Conservation (phyloP, 345 rosid species). For the Eucalyptus melliodora region DNA sequence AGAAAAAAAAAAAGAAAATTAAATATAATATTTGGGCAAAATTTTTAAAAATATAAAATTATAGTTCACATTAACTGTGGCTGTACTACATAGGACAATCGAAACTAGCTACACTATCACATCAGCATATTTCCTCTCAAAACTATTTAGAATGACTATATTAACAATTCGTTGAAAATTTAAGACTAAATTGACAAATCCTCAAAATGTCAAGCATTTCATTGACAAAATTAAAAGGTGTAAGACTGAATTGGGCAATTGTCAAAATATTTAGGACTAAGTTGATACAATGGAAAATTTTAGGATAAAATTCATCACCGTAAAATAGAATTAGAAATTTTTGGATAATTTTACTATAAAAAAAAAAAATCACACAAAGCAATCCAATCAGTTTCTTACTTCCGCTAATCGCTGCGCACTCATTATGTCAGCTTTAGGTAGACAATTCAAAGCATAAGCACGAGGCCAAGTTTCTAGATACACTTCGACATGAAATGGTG, state of each 20-base stretch:
- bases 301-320: background rate
- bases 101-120: accelerated
- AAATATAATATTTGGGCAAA: background rate
- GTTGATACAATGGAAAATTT: accelerated
- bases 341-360: background rate
- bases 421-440: background rate
- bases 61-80: accelerated
- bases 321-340: background rate
- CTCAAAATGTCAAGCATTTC: background rate
- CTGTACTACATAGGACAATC: accelerated
- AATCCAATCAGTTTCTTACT: background rate
- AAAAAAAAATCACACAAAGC: background rate
- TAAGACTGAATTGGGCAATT: background rate
- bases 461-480: background rate
- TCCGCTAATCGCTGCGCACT: background rate
- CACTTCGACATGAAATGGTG: background rate
- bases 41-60: background rate
- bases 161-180: background rate
- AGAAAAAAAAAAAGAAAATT: background rate
- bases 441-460: background rate
- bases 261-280: background rate
- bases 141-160: background rate
- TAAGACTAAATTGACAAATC: background rate
- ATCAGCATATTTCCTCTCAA: background rate
- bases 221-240: background rate